These are phyloP conservation scores for Tetrahymena elliotti DNA, from an alignment of 73 alveolate species.

Conservation along the genomic window DNA sequence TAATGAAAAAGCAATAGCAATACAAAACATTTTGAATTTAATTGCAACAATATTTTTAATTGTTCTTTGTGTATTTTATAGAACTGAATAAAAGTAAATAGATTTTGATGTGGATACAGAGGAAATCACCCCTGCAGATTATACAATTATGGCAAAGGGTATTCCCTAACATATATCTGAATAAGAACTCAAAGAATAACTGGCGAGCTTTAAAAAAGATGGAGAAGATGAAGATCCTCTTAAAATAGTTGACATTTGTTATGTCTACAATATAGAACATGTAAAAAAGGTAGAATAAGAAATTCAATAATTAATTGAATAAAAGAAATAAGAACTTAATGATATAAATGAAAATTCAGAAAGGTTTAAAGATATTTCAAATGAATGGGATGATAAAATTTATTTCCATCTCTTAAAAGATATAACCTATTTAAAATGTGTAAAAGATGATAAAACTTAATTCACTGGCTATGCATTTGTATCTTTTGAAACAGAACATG, in stretches of 20 bases:
- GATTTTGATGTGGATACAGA: conserved; percentile 23
- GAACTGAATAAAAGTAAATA: conserved; percentile 9
- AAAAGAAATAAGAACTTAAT: background rate
- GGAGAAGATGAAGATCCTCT: background rate
- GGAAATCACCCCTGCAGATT: conserved; percentile 49
- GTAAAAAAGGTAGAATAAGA: background rate
- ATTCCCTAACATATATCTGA: background rate
- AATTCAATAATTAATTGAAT: background rate
- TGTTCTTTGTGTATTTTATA: background rate
- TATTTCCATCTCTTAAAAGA: background rate
- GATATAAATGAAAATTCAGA: background rate
- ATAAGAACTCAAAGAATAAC: too few relatives aligned
- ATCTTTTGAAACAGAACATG: conserved; percentile 10
- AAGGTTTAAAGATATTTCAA: background rate
- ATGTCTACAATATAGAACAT: background rate
- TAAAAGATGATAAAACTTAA: background rate
- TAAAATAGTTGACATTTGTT: background rate
- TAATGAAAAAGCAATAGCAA: background rate
- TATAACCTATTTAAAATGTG: background rate
- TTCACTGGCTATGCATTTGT: conserved; percentile 32
- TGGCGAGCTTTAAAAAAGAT: background rate
- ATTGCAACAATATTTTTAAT: background rate
- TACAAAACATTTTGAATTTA: background rate
- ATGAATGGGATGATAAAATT: background rate
- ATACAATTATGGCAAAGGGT: conserved; percentile 33